A percentile compares a stretch with the other conserved stretches of the same genome.
Evolutionary conservation across 345 rosid species (phyloP).

Genomic region (Fremontodendron californicum): DNA sequence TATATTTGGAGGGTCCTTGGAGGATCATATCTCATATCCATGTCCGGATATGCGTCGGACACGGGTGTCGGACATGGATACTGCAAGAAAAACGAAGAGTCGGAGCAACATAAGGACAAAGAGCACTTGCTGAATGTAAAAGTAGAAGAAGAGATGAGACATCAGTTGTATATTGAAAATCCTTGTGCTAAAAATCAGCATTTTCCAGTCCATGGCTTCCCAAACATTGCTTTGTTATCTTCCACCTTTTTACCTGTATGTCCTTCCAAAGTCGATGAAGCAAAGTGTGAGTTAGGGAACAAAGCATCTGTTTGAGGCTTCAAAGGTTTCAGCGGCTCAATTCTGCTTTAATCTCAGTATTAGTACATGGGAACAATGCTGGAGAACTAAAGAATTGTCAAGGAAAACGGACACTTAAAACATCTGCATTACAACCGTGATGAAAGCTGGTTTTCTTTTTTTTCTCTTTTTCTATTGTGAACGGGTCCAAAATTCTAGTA

Average conservation of each 20-base stretch:
- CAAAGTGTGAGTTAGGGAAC: background rate
- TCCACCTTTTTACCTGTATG: background rate
- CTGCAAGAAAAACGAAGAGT: too few species aligned
- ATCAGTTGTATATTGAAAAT: background rate
- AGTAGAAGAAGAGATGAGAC: background rate
- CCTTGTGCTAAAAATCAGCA: too few species aligned
- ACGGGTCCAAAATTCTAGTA: background rate
- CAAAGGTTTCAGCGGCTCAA: background rate
- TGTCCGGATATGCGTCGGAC: too few species aligned
- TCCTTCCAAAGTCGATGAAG: background rate
- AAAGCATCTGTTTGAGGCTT: background rate
- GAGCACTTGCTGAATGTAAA: too few species aligned
- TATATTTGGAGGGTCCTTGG: too few species aligned
- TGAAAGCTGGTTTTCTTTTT: too few species aligned
- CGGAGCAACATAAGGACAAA: too few species aligned
- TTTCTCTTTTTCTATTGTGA: background rate
- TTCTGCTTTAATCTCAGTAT: background rate
- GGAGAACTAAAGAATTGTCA: too few species aligned
- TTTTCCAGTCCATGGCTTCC: background rate
- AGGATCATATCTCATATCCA: too few species aligned
- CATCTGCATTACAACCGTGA: too few species aligned
- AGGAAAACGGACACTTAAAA: too few species aligned
- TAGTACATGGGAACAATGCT: background rate
- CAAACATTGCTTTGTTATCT: background rate
- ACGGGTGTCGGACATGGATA: too few species aligned